These are phyloP conservation scores for Seiridium unicorne DNA, from an alignment of 2,329 filamentous ascomycete genomes.

Conservation along the genomic window DNA sequence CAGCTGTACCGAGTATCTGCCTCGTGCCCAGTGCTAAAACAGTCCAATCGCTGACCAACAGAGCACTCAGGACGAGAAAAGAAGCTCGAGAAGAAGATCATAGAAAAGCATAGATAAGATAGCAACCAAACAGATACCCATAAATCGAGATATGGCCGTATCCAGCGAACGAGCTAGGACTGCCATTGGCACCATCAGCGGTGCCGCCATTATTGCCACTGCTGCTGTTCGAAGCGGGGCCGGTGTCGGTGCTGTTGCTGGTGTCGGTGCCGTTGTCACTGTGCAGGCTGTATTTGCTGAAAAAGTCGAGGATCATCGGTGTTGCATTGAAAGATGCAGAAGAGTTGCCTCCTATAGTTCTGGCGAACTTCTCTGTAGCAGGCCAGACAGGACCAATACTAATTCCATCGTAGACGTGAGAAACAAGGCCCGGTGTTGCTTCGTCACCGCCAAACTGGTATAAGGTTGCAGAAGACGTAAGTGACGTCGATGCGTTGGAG, in stretches of 20 bases:
- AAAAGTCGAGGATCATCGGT: conserved; percentile 5
- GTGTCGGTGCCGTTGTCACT: neutral
- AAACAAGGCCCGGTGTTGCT: neutral
- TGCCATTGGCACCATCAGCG: neutral
- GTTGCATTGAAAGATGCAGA: conserved; percentile 7
- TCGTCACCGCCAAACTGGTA: neutral
- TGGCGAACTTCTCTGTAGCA: neutral
- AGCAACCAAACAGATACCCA: neutral
- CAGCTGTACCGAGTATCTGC: too few species aligned
- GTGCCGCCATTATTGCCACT: too few species aligned
- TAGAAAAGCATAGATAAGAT: too few species aligned
- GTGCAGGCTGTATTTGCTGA: neutral
- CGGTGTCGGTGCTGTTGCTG: neutral
- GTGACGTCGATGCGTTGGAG: neutral
- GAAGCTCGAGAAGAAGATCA: too few species aligned
- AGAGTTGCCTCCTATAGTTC: neutral
- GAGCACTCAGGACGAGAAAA: too few species aligned
- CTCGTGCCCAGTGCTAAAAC: too few species aligned
- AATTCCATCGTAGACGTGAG: conserved; percentile 2
- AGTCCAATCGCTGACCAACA: too few species aligned
- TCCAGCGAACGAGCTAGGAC: neutral
- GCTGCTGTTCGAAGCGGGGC: too few species aligned
- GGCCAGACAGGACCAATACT: conserved; percentile 6
- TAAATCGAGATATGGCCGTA: neutral
- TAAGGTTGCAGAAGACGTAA: neutral